Evolutionary conservation across 2,329 filamentous ascomycete genomes (phyloP), one percentile per base, ranked within the genome.

Genomic region (Microsporum canis): DNA sequence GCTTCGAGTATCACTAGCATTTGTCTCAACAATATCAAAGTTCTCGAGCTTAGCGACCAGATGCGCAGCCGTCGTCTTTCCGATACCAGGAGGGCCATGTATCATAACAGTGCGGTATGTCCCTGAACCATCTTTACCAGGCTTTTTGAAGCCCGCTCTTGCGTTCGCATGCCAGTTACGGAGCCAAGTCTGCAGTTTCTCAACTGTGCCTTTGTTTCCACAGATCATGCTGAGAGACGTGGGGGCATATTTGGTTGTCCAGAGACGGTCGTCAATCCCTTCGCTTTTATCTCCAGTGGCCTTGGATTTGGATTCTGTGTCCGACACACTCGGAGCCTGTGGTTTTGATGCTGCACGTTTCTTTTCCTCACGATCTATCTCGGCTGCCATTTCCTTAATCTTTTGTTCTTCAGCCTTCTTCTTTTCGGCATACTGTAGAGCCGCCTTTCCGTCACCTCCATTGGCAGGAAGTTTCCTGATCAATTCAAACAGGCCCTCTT

Each of bases 41-140:
- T 92, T 91, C 71, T 95, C 91, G 23, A 97, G 77, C 69, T 91
- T 95, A 0, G 94, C 92, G 14, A 95, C 89, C 34, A 99, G 79
- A 77, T 99, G 94, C 29, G 94, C 94, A 57, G 95, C 90, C 36
- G 94, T 99, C 1, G 94, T 99, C 76, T 99, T 99, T 67, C 94
- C 94, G 66, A 99, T 96, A 17, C 94, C 94, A 34, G 94, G 94
- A 14, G 94, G 92, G 0, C 94, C 94, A 66, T 95, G 91, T 60
- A 99, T 87, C 71, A 97, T 95, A 66, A 97, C 86, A n/a, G 92
- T 89, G 65, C 94, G 86, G 68, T 88, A 88, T 0, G 82, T 81
- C 38, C 92, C 92, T 71, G 86, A 86, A 1, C 91, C 94, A 73
- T 97, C 91, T 7, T 88, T 81, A 0, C 94, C 94, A 62, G 85